Conservation (phyloP, 2,329 filamentous ascomycete species). For the Colletotrichum agaves region DNA sequence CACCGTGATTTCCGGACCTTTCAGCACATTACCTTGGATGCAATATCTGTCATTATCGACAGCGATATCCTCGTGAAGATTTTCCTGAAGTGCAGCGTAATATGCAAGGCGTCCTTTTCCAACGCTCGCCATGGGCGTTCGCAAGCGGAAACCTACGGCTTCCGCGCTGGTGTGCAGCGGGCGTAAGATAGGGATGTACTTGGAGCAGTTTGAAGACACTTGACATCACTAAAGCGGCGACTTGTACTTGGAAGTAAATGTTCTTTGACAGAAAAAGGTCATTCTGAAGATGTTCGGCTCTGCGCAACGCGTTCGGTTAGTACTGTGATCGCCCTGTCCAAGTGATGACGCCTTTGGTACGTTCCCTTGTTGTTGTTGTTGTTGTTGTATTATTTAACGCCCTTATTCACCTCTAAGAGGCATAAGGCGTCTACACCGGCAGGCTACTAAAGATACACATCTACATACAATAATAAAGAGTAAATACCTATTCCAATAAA, state of each 20-base stretch:
- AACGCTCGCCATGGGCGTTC: slow-evolving; percentile 10
- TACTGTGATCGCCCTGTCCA: background rate
- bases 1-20: no score
- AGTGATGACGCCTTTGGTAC: background rate
- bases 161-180: slow-evolving; percentile 22
- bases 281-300: background rate
- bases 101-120: slow-evolving; percentile 36
- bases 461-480: no score
- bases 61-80: slow-evolving; percentile 33
- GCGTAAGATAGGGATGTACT: slow-evolving; percentile 37
- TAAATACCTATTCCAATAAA: no score
- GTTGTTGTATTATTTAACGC: no score
- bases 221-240: slow-evolving; percentile 19
- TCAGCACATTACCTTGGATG: slow-evolving; percentile 49
- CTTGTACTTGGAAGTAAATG: slow-evolving; percentile 35
- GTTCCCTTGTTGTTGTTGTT: slow-evolving; percentile 61
- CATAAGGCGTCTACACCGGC: no score
- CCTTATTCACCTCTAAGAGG: no score
- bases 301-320: background rate
- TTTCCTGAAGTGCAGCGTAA: slow-evolving; percentile 27
- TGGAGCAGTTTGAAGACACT: slow-evolving; percentile 35
- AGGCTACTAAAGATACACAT: no score
- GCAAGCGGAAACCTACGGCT: background rate
- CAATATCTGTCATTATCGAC: slow-evolving; percentile 72
- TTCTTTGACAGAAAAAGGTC: slow-evolving; percentile 32